These are phyloP conservation scores for Tricholoma flavovirens DNA, from an alignment of 768 basidiomycete genomes.

Conservation along the genomic window DNA sequence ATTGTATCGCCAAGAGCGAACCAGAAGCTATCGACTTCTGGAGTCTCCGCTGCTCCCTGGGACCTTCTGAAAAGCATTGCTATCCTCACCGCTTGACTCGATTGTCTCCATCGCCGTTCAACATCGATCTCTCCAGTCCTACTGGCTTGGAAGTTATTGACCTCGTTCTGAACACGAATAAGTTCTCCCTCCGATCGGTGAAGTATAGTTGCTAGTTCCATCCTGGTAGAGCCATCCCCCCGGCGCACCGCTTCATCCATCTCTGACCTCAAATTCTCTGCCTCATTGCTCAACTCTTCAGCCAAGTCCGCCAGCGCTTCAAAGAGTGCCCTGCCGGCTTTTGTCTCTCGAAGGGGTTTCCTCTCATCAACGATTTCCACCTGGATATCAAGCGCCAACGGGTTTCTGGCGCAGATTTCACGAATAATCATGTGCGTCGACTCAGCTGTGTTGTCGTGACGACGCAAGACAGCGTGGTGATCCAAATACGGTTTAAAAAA, in stretches of 20 bases:
- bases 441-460: not conserved
- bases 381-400: constrained; percentile 13
- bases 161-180: not conserved
- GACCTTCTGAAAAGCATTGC: not conserved
- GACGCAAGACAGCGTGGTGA: constrained; percentile 25
- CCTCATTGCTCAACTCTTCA: not conserved
- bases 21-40: not conserved
- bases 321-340: constrained; percentile 4
- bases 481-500: constrained; percentile 39
- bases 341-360: constrained; percentile 10
- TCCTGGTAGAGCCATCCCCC: not conserved
- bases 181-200: not conserved
- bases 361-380: constrained; percentile 12
- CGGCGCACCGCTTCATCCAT: not conserved
- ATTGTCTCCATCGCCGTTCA: not conserved
- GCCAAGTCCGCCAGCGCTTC: not conserved
- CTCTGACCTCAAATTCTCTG: not conserved
- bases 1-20: not conserved
- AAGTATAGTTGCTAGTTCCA: not conserved
- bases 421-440: not conserved
- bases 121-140: not conserved
- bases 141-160: not conserved
- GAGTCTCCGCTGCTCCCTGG: not conserved
- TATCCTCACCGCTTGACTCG: not conserved
- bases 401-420: not conserved